Percentiles rank a stretch among this genome's conserved stretches.
Conservation (phyloP, 306 rosid species). For the Malus fusca region DNA sequence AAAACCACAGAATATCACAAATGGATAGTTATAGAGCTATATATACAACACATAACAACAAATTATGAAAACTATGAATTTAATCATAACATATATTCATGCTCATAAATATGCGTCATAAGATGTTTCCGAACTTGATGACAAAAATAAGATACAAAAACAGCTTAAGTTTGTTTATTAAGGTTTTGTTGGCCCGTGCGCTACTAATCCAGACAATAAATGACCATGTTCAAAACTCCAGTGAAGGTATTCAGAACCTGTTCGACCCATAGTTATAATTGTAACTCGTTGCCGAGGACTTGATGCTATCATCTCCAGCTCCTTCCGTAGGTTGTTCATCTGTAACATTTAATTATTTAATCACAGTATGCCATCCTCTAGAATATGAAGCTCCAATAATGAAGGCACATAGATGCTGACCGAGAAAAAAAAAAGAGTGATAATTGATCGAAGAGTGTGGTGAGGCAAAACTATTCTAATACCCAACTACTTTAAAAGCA, state of each 20-base stretch:
- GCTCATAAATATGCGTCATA: neutral
- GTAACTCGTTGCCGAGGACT: constrained; percentile 36
- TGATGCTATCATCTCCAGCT: constrained; percentile 47
- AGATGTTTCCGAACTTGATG: neutral
- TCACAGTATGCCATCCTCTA: neutral
- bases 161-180: neutral
- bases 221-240: neutral
- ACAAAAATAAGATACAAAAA: neutral
- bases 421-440: neutral
- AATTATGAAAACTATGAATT: neutral
- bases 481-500: neutral
- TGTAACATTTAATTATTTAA: constrained; percentile 19
- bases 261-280: constrained; percentile 52
- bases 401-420: neutral
- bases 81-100: neutral
- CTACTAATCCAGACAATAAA: neutral
- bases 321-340: constrained; percentile 71
- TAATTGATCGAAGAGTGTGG: neutral
- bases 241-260: constrained; percentile 44
- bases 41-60: neutral
- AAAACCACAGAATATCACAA: constrained; percentile 7
- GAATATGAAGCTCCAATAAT: neutral
- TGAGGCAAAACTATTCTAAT: neutral
- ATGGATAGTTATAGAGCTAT: neutral
- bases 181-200: neutral